These are phyloP conservation scores for Salicornia ramosissima DNA, from an alignment of 148 eudicot genomes.

Conservation along the genomic window DNA sequence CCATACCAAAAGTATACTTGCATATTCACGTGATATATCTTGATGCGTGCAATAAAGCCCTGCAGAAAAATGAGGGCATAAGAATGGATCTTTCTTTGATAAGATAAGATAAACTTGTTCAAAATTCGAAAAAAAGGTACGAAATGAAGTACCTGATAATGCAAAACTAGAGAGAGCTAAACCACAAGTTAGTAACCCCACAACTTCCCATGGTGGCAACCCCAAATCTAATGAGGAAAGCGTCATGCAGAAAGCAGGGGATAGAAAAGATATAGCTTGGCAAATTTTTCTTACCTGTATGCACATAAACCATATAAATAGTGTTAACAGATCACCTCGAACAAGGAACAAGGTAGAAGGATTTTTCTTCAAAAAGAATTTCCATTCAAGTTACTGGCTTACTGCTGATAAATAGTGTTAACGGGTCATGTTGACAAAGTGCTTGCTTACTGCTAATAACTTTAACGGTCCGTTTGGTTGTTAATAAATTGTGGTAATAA, in stretches of 20 bases:
- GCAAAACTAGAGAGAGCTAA: constrained; percentile 98
- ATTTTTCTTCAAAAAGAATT: too few species aligned
- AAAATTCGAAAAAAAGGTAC: background rate
- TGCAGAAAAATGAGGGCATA: constrained; percentile 26
- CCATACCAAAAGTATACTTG: constrained; percentile 92
- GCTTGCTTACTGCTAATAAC: too few species aligned
- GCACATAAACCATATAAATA: constrained; percentile 18
- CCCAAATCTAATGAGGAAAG: constrained; percentile 79
- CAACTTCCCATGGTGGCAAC: constrained; percentile 84
- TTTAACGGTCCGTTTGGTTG: too few species aligned
- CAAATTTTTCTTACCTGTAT: constrained; percentile 86
- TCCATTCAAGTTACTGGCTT: too few species aligned
- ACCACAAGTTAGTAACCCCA: constrained; percentile 72
- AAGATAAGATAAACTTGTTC: background rate
- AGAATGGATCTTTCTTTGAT: background rate
- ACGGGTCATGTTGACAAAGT: too few species aligned
- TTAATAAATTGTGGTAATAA: too few species aligned
- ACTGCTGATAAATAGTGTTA: too few species aligned
- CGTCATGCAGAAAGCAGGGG: constrained; percentile 96
- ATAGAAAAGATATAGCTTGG: constrained; percentile 82
- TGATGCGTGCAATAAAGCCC: constrained; percentile 98
- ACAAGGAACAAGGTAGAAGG: too few species aligned
- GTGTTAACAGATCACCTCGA: too few species aligned
- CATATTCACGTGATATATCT: constrained; percentile 98
- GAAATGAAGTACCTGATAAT: constrained; percentile 58